phyloP scores from a whole-genome alignment of 1,139 yeast species.

The Spathaspora sp. region DNA sequence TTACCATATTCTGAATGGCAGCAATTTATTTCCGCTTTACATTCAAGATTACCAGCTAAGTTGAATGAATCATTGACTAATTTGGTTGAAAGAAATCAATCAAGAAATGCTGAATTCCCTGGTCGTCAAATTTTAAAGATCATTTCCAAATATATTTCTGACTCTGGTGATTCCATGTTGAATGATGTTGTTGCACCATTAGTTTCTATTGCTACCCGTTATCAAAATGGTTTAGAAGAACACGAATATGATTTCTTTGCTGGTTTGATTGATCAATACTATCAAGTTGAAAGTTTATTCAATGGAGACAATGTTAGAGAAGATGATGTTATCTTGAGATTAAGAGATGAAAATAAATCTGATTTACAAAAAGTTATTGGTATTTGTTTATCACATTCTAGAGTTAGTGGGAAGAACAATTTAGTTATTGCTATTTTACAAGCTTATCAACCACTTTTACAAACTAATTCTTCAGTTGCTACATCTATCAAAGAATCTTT shows the following conservation, averaged over 20 bases:
- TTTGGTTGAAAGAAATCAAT: conserved; percentile 64
- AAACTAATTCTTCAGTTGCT: conserved; percentile 67
- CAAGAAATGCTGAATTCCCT: conserved; percentile 85
- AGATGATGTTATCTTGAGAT: conserved; percentile 79
- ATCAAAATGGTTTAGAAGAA: conserved; percentile 71
- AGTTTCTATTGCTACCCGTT: conserved; percentile 65
- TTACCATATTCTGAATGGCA: conserved; percentile 95
- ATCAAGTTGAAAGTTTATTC: conserved; percentile 74
- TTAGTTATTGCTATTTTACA: conserved; percentile 82
- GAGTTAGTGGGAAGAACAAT: conserved; percentile 91
- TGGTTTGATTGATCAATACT: conserved; percentile 66
- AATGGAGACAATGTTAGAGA: conserved; percentile 73
- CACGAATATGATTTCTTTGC: conserved; percentile 83
- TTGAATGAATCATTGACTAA: conserved; percentile 67
- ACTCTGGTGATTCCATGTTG: conserved; percentile 51
- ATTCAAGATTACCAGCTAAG: conserved; percentile 80
- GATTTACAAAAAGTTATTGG: conserved; percentile 72
- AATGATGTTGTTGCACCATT: conserved; percentile 69
- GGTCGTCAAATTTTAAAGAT: conserved; percentile 74
- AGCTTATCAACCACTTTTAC: conserved; percentile 75
- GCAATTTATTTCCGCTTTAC: conserved; percentile 82
- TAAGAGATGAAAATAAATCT: conserved; percentile 84
- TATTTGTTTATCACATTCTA: conserved; percentile 82
- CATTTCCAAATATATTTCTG: conserved; percentile 52
- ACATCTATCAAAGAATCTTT: conserved; percentile 67